Evolutionary conservation across 1,284 basidiomycete genomes (phyloP), one percentile per base, ranked within the genome.

Genomic region (Irpex sp.): DNA sequence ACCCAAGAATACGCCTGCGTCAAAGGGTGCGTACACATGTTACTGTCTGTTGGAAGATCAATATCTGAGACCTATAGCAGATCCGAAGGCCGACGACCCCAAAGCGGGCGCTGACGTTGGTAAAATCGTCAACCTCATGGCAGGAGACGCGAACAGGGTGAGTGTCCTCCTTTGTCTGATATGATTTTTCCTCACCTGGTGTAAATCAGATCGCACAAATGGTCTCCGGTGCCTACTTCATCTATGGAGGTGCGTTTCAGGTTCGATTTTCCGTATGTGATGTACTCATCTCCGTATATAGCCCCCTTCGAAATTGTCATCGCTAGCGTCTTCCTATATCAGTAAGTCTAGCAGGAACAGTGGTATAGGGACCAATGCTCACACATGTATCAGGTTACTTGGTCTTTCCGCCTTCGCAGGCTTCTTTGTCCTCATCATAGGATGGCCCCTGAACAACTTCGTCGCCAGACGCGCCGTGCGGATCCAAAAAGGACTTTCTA

Each of bases 391-490:
- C 63, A 93, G 91, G 68, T 78, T 97, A 7, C 85, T 97, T 4
- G 95, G 94, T 0, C 81, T 83, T 75, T 90, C 92, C 5, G 93
- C 93, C 0, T 93, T 97, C 66, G 87, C 90, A 1, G 95, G 95
- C 5, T 89, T 96, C 66, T 65, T 88, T n/a, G 82, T 93, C n/a
- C 77, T 96, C 4, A 64, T 90, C 13, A 74, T 90, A 13, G 87
- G 87, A 13, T 89, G 89, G 79, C 94, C 94, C 0, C 70, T 94
- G 59, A 93, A 93, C 72, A 87, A 82, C 61, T 83, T 77, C 64
- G 72, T 94, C 50, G 81, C 87, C 5, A 79, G 77, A 62, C 82
- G 90, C 3, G 85, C 82, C 59, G 79, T 88, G 36, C 75, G 85
- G 58, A 93, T 95, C 63, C 86, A 90, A 64, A 92, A 91, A 72